These are phyloP conservation scores for Pogostemon cablin DNA, from an alignment of 257 asterid species.

Conservation along the genomic window DNA sequence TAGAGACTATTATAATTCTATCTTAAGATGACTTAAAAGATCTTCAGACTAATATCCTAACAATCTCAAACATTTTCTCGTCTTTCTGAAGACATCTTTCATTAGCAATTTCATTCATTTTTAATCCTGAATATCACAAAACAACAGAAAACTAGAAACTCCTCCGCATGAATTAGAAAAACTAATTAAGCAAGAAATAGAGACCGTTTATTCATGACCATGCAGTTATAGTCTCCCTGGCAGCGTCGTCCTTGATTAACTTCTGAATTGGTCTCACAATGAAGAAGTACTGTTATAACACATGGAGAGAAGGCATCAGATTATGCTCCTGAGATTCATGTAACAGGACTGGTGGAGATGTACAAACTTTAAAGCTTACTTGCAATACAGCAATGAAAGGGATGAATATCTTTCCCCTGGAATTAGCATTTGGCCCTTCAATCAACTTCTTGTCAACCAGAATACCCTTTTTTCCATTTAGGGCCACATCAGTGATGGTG, in stretches of 20 bases:
- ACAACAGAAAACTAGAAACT: too few relatives aligned
- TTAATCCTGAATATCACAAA: too few relatives aligned
- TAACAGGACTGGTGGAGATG: not conserved
- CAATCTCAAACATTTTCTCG: too few relatives aligned
- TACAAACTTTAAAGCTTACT: conserved; percentile 46
- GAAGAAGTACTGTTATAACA: conserved; percentile 61
- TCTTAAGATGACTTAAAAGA: too few relatives aligned
- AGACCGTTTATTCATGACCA: conserved; percentile 49
- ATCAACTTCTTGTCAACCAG: conserved; percentile 77
- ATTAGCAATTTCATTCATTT: too few relatives aligned
- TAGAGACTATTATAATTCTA: too few relatives aligned
- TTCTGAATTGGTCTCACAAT: conserved; percentile 66
- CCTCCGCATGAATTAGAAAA: too few relatives aligned
- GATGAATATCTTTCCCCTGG: conserved; percentile 68
- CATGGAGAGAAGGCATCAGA: conserved; percentile 4
- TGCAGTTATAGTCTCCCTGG: conserved; percentile 51
- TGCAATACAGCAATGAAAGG: conserved; percentile 78
- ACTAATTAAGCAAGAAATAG: not conserved
- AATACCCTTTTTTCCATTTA: conserved; percentile 66
- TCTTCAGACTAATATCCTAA: too few relatives aligned
- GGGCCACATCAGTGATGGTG: conserved; percentile 60
- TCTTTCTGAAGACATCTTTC: too few relatives aligned
- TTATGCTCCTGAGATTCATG: not conserved
- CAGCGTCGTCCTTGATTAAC: conserved; percentile 62
- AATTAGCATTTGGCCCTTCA: conserved; percentile 87